phyloP scores from a whole-genome alignment of 805 yeast genomes.

The Schwanniomyces vanrijiae region DNA sequence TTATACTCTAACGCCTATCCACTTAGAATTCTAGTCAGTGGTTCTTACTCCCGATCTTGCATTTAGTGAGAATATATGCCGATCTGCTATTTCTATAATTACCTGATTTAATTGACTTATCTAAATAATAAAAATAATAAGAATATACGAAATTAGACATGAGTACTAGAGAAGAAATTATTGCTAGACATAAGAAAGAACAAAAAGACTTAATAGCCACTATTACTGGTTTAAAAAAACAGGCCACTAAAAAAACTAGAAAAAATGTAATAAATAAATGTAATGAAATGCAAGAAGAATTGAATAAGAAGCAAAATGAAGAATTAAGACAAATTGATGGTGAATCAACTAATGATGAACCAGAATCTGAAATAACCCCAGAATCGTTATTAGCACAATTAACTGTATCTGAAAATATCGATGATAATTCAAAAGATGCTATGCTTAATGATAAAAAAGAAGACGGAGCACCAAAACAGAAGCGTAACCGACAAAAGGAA shows the following conservation, averaged over 20 bases:
- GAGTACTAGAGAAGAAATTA: constrained; percentile 41
- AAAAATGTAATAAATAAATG: constrained; percentile 65
- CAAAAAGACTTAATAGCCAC: constrained; percentile 62
- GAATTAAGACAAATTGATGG: constrained; percentile 42
- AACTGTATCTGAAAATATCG: not conserved
- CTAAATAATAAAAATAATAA: not conserved
- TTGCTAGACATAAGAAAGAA: constrained; percentile 69
- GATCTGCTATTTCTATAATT: too few species aligned
- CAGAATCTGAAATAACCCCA: constrained; percentile 58
- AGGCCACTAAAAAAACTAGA: constrained; percentile 76
- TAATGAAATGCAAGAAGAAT: constrained; percentile 53
- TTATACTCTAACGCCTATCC: too few species aligned
- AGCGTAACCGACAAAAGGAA: constrained; percentile 83
- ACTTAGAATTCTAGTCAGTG: too few species aligned
- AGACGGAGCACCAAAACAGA: constrained; percentile 12
- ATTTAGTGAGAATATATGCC: not conserved
- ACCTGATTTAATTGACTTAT: too few species aligned
- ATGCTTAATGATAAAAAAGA: not conserved
- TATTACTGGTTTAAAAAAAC: constrained; percentile 76
- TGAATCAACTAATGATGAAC: constrained; percentile 9
- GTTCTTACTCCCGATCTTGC: too few species aligned
- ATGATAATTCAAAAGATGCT: not conserved
- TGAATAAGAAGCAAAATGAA: constrained; percentile 52
- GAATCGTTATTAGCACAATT: constrained; percentile 65
- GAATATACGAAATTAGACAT: not conserved